Conservation (phyloP, 1,284 basidiomycete species). For the Puccinia polysora region DNA sequence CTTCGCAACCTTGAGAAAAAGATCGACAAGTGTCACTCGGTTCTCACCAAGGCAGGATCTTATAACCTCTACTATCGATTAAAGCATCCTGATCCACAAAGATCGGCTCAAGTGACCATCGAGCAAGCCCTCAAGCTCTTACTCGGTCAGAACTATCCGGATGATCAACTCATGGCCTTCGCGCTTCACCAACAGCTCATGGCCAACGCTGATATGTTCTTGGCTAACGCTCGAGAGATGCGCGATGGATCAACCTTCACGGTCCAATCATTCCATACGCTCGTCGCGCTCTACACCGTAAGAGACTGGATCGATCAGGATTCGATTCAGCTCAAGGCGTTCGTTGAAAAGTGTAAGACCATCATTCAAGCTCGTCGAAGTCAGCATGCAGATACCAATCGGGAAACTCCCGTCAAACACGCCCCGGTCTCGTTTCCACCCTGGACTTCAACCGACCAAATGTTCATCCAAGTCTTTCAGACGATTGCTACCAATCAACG, state of each 20-base stretch:
- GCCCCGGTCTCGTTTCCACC: conserved; percentile 36
- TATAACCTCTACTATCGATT: conserved; percentile 46
- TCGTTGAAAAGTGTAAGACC: conserved; percentile 40
- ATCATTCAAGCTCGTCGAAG: conserved; percentile 25
- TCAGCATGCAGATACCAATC: conserved; percentile 9
- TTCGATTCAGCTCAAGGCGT: conserved; percentile 42
- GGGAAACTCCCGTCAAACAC: background rate
- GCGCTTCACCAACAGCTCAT: conserved; percentile 74
- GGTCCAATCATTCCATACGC: conserved; percentile 65
- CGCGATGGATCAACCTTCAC: conserved; percentile 62
- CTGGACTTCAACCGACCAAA: conserved; percentile 35
- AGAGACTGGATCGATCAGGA: conserved; percentile 58
- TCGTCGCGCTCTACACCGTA: conserved; percentile 61
- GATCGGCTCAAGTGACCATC: conserved; percentile 48
- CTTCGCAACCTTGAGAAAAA: conserved; percentile 39
- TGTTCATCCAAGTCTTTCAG: conserved; percentile 41
- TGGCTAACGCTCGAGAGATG: conserved; percentile 62
- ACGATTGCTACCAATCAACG: conserved; percentile 41
- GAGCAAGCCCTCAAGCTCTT: conserved; percentile 15
- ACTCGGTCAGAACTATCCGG: conserved; percentile 45
- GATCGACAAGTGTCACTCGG: conserved; percentile 43
- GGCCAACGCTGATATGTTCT: conserved; percentile 62
- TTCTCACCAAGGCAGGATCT: conserved; percentile 50
- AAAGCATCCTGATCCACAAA: conserved; percentile 45
- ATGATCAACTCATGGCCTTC: conserved; percentile 56